These are phyloP conservation scores for Cardamine chenopodiifolia DNA, from an alignment of 345 rosid genomes.

Conservation along the genomic window DNA sequence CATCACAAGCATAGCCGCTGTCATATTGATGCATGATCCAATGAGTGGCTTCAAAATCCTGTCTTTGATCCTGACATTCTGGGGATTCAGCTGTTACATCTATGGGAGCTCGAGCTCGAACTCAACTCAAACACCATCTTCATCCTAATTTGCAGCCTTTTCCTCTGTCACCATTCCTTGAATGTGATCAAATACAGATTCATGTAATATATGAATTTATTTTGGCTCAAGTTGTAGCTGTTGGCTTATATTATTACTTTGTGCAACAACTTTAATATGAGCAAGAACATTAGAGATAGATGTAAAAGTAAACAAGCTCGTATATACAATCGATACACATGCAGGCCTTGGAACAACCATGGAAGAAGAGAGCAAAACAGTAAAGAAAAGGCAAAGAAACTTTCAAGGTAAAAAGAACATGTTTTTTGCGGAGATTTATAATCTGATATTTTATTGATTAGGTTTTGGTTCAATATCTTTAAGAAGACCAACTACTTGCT, in stretches of 20 bases:
- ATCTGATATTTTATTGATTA: conserved; percentile 44
- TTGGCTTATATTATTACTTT: neutral
- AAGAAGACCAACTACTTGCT: conserved; percentile 93
- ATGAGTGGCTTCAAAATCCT: conserved; percentile 91
- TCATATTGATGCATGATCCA: conserved; percentile 73
- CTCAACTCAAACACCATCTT: conserved; percentile 36
- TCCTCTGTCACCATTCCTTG: neutral
- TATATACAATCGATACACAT: conserved; percentile 25
- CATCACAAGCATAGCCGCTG: conserved; percentile 72
- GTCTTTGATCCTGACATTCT: conserved; percentile 71
- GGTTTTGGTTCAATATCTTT: conserved; percentile 77
- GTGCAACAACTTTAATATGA: neutral
- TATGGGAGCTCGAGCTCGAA: conserved; percentile 59
- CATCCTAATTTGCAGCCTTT: conserved; percentile 7
- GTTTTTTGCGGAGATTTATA: conserved; percentile 3
- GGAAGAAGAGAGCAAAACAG: conserved; percentile 34
- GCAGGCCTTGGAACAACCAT: conserved; percentile 28
- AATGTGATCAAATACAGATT: conserved; percentile 12
- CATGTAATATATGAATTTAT: conserved; percentile 1
- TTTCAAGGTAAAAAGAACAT: neutral
- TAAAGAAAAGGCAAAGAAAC: conserved; percentile 14
- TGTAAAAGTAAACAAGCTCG: conserved; percentile 21
- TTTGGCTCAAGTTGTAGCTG: conserved; percentile 7
- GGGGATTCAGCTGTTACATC: conserved; percentile 83
- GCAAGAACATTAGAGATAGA: conserved; percentile 2